Evolutionary conservation across 495 filamentous ascomycete genomes (phyloP).

Genomic region (Aspergillus nidulans): DNA sequence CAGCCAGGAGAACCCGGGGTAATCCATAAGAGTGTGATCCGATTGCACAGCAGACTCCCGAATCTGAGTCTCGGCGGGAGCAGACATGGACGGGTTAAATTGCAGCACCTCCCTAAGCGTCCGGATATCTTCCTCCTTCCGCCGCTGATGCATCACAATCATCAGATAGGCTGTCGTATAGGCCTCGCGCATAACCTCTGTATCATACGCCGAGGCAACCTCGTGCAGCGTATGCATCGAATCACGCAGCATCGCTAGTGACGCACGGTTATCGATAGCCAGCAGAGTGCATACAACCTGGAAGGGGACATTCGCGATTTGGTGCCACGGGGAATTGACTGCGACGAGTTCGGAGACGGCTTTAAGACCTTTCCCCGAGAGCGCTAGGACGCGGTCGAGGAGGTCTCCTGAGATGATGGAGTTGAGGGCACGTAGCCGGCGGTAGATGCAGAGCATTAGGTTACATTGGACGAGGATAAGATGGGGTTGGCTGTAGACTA

Average conservation of each 20-base stretch:
- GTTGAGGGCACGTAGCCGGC: constrained; percentile 45
- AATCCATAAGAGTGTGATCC: constrained; percentile 19
- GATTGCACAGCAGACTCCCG: constrained; percentile 10
- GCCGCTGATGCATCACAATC: constrained; percentile 39
- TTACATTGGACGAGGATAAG: constrained; percentile 48
- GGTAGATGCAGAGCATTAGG: constrained; percentile 49
- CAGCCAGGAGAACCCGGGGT: constrained; percentile 38
- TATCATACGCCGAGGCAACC: constrained; percentile 42
- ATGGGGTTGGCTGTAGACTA: constrained; percentile 32
- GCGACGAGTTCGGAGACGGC: constrained; percentile 38
- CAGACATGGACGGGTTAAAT: constrained; percentile 27
- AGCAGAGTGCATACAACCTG: constrained; percentile 51
- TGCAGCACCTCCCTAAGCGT: constrained; percentile 33
- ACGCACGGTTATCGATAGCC: constrained; percentile 46
- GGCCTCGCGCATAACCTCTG: constrained; percentile 46
- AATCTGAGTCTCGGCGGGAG: constrained; percentile 5
- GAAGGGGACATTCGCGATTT: constrained; percentile 51
- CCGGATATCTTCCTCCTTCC: constrained; percentile 41
- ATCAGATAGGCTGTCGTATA: constrained; percentile 49
- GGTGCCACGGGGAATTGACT: constrained; percentile 46
- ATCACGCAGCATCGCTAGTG: constrained; percentile 40
- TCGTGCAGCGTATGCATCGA: constrained; percentile 48
- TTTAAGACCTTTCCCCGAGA: constrained; percentile 30
- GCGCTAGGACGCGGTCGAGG: constrained; percentile 32
- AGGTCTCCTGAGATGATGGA: constrained; percentile 29